Percentiles rank a stretch among this genome's conserved stretches.
Conservation (phyloP, 768 basidiomycete species). For the Lentinula guzmanii region DNA sequence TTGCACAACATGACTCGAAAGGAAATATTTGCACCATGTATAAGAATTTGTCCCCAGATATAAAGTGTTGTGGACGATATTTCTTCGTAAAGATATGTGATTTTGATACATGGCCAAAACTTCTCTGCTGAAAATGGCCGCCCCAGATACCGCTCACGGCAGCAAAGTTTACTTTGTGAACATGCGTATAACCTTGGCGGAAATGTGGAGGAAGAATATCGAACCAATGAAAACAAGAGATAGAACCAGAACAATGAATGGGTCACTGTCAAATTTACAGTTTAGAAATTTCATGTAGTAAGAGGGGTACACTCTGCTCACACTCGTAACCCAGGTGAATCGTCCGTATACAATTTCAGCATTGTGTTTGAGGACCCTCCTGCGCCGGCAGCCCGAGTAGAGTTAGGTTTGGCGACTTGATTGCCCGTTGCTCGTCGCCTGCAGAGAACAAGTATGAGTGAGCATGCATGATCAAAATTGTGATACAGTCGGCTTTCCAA, state of each 20-base stretch:
- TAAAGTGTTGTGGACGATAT: too few species aligned
- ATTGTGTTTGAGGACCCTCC: constrained; percentile 98
- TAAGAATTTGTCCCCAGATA: too few species aligned
- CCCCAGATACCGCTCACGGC: not conserved
- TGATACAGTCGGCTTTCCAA: constrained; percentile 7
- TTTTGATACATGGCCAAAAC: constrained; percentile 1
- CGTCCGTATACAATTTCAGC: constrained; percentile 98
- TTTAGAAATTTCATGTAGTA: not conserved
- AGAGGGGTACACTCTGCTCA: constrained; percentile 39
- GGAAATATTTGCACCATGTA: too few species aligned
- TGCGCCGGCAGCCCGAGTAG: constrained; percentile 84
- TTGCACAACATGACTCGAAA: too few species aligned
- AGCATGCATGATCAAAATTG: not conserved
- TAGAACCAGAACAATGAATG: constrained; percentile 93
- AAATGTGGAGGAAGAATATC: constrained; percentile 98
- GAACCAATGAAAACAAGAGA: constrained; percentile 96
- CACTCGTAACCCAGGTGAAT: constrained; percentile 96
- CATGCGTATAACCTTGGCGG: constrained; percentile 87
- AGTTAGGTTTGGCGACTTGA: constrained; percentile 74
- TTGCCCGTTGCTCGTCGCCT: constrained; percentile 71
- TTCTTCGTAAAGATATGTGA: not conserved
- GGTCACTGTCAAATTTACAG: constrained; percentile 55
- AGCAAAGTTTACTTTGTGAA: constrained; percentile 67
- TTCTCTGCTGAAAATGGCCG: not conserved
- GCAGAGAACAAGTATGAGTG: not conserved